Base-by-base conservation (phyloP, 805 yeast species). In the Saturnispora serradocipensis region DNA sequence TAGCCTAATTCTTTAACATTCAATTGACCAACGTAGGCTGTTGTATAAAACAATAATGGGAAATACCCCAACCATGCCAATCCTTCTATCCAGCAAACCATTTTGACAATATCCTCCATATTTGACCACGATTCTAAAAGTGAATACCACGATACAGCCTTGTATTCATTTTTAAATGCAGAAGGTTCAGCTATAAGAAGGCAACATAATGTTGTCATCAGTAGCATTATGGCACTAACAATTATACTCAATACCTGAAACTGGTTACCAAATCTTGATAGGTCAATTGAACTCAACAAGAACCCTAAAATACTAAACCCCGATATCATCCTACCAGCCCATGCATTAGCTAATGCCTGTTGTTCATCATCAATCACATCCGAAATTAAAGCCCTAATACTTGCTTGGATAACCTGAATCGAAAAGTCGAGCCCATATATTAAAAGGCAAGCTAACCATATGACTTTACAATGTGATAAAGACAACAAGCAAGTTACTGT, bases 51-150 rank as follows among this genome's bases (percentile, higher is more conserved):
- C 28, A 81, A 60, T 76, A 81, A 73, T 1, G 84, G 83, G 65
- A 81, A 81, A 67, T 82, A 81, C 1, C 84, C 84, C 42, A 81
- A 75, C 86, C 86, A 81, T 1, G 85, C 85, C 62, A 77, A 77
- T 53, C 81, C 76, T 61, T 81, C 83, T 1, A 80, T 78, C 48
- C 65, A 67, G 56, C 84, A 81, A 3, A 80, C 77, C 1, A 70
- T 61, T 48, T 70, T 70, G 6, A 63, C 24, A 18, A 53, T 56
- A 2, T 49, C 32, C 39, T 68, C 67, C 4, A 67, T 48, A 55
- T 73, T 78, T n/a, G 7, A n/a, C 51, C 51, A 49, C 9, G 46
- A 30, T n/a, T 42, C 42, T n/a, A 9, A 15, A 18, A 48, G 28
- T 42, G 42, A 38, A 40, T 32, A 16, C 46, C 42, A 32, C 0